Base-by-base conservation (phyloP, 2,329 filamentous ascomycete species). In the Diaporthe citrichinensis region DNA sequence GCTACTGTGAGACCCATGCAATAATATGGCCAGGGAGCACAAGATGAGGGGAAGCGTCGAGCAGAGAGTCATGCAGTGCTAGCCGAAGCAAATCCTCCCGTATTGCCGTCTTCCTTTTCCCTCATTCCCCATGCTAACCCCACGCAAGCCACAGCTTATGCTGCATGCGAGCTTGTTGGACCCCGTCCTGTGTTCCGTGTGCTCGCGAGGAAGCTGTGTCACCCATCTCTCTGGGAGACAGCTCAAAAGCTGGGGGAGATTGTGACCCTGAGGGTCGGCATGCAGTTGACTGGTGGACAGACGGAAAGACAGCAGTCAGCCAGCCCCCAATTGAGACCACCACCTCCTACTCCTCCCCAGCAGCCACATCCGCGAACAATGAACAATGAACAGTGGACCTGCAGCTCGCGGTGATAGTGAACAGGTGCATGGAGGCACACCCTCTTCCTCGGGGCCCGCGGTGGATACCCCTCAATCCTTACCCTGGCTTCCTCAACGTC, bases 1-100 rank as follows among this genome's bases (percentile, higher is more conserved):
- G 41, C 49, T 75, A 51, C 65, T 39, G 67, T 76, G 41, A 53
- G 72, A 76, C 53, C 62, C 58, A 44, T 73, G 72, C 46, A 41
- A n/a, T 53, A 67, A 73, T 75, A 51, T 51, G 49, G 25, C 46
- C 55, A 74, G 59, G 76, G 59, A 72, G 53, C 67, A 77, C 76
- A 74, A 74, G 67, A 77, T 77, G 76, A 77, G 76, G 76, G 76
- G 74, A 67, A 62, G 58, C n/a, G 59, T 61, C 58, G 34, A 73
- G 25, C 20, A 69, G 65, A 61, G 58, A 69, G 65, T 69, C 65
- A 69, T 73, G 71, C 71, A 71, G 69, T 57, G 71, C 71, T 62
- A 46, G n/a, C 41, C 58, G 53, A 58, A 59, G 59, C 62, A 72
- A 72, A 75, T 72, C 67, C 73, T 74, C 73, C 73, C 73, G 73